Evolutionary conservation across 2,329 filamentous ascomycete genomes (phyloP), one percentile per base, ranked within the genome.

Genomic region (Cryphonectria naterciae): DNA sequence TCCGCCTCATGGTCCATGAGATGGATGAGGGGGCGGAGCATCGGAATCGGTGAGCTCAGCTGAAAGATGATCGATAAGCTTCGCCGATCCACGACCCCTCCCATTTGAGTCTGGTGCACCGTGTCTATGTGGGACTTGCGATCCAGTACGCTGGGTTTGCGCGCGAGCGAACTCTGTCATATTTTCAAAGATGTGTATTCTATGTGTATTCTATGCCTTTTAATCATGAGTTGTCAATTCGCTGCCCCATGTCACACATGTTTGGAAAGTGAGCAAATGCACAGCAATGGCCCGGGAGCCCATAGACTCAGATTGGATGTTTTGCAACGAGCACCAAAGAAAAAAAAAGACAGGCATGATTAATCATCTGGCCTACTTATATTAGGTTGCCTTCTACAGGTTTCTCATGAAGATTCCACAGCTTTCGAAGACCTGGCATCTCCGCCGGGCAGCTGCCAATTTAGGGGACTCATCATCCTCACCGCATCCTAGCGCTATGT

Each of bases 61-160:
- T 32, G 28, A 19, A 58, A 32, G 54, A 28, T 32, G 54, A 58
- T 58, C 54, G 54, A 58, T 58, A 58, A 58, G 54, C 13, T 58
- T 58, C 28, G 54, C 35, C 28, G 54, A 58, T 58, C 54, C 54
- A 35, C 28, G 25, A 35, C 28, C 17, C 54, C 25, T 58, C 54
- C 25, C 54, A 58, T 32, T 58, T 35, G 54, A 58, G 54, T 19
- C 15, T 6, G 28, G 13, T 58, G 25, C 28, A 58, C 54, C 25
- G 25, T 58, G 54, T 32, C 25, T 49, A 49, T 49, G 46, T 49
- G 22, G 46, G 46, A 49, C 46, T 49, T n/a, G 46, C 43, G 17
- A 49, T n/a, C 46, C 46, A 49, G 46, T 49, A 11, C 8, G 46
- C 46, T n/a, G 22, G 19, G 17, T 46, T 5, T 22, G 43, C 17